phyloP scores from a whole-genome alignment of 495 filamentous ascomycete species.

The Trichoderma reesei region DNA sequence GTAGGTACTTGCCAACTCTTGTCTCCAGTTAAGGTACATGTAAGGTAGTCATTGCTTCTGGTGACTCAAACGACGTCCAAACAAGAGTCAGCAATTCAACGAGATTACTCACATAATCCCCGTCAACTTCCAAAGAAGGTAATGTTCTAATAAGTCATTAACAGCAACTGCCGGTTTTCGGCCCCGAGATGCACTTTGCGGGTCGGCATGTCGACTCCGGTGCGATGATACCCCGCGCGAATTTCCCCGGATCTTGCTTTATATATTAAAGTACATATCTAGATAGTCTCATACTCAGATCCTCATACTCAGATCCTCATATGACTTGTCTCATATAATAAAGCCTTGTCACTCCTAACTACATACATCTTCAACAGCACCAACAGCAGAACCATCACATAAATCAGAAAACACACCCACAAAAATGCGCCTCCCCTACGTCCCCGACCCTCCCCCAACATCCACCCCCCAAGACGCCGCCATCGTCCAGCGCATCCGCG shows the following conservation, averaged over 20 bases:
- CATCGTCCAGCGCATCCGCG: conserved; percentile 51
- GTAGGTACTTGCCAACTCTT: too few species aligned
- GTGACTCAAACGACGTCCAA: too few species aligned
- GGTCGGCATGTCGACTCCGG: not conserved
- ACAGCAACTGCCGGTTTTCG: conserved; percentile 2
- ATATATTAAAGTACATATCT: not conserved
- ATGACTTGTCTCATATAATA: too few species aligned
- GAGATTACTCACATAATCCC: too few species aligned
- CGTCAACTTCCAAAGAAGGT: too few species aligned
- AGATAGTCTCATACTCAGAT: conserved; percentile 1
- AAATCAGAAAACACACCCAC: conserved; percentile 3
- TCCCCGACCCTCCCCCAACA: conserved; percentile 45
- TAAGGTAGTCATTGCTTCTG: too few species aligned
- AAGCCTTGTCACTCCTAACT: too few species aligned
- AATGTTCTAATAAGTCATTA: not conserved
- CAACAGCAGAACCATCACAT: not conserved
- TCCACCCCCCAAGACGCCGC: conserved; percentile 37
- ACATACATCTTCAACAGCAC: too few species aligned
- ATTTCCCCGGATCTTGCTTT: not conserved
- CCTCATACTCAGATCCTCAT: too few species aligned
- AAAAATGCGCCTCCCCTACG: conserved; percentile 64
- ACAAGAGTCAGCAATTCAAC: too few species aligned
- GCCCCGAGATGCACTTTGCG: conserved; percentile 1
- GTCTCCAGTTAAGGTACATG: too few species aligned
- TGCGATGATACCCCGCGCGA: conserved; percentile 6